Conservation (phyloP, 1,284 basidiomycete species). For the Agroathelia rolfsii region DNA sequence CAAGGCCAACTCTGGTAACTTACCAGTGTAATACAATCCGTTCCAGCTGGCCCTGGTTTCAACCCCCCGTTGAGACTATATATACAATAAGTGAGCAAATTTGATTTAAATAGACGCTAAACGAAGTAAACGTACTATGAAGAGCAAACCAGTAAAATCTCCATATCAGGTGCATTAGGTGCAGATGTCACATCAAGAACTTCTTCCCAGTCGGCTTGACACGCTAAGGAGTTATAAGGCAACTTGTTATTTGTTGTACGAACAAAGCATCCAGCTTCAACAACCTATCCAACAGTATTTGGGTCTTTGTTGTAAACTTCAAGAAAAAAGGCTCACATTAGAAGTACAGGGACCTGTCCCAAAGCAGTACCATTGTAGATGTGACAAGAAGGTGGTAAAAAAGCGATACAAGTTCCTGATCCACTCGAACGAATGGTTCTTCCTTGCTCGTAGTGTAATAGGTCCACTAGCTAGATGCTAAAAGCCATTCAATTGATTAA, state of each 20-base stretch:
- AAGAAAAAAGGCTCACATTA: conserved; percentile 10
- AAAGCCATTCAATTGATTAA: background rate
- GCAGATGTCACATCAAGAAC: conserved; percentile 18
- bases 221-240: too few relatives aligned
- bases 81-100: too few relatives aligned
- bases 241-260: conserved; percentile 26
- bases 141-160: conserved; percentile 24
- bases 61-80: too few relatives aligned
- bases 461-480: conserved; percentile 22
- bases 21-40: conserved; percentile 20
- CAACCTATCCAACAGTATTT: conserved; percentile 6
- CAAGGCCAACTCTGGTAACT: conserved; percentile 6
- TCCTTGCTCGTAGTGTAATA: conserved; percentile 19
- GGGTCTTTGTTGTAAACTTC: too few relatives aligned
- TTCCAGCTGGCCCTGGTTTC: conserved; percentile 14
- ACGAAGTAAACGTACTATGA: too few relatives aligned
- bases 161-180: conserved; percentile 26
- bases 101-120: too few relatives aligned
- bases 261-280: conserved; percentile 19
- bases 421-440: conserved; percentile 22
- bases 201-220: conserved; percentile 8
- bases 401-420: conserved; percentile 23
- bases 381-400: conserved; percentile 14
- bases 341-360: conserved; percentile 21
- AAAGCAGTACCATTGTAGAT: conserved; percentile 22